Percentiles rank a stretch among this genome's conserved stretches.
phyloP scores from a whole-genome alignment of 2,329 filamentous ascomycete species.

The Pestalotiopsis fici region DNA sequence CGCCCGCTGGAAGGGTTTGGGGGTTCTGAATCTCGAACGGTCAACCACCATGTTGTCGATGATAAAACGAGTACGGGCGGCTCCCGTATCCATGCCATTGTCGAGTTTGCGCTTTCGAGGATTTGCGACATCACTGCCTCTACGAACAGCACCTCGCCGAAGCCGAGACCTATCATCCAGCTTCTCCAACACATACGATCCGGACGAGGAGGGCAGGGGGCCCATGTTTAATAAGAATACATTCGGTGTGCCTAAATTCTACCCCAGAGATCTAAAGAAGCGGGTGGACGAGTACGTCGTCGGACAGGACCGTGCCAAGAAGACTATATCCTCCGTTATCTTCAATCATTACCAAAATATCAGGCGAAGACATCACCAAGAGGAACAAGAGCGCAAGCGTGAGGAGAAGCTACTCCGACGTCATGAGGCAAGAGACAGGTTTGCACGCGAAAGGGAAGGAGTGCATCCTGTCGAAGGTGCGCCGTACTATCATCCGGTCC shows the following conservation, averaged over 20 bases:
- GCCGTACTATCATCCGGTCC: slow-evolving; percentile 29
- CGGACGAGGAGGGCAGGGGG: slow-evolving; percentile 53
- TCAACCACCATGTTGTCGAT: slow-evolving; percentile 22
- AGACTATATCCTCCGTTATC: slow-evolving; percentile 87
- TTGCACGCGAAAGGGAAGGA: slow-evolving; percentile 65
- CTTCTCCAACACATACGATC: slow-evolving; percentile 62
- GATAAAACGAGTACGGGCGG: slow-evolving; percentile 19
- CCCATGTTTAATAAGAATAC: slow-evolving; percentile 60
- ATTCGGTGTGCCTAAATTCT: slow-evolving; percentile 64
- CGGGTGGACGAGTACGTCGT: slow-evolving; percentile 96
- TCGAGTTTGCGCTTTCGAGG: slow-evolving; percentile 8
- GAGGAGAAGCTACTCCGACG: slow-evolving; percentile 68
- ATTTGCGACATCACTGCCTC: slow-evolving; percentile 29
- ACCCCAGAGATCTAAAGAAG: slow-evolving; percentile 75
- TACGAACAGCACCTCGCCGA: slow-evolving; percentile 36
- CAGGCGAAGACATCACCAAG: slow-evolving; percentile 75
- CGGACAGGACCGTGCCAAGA: slow-evolving; percentile 92
- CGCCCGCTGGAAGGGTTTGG: neutral
- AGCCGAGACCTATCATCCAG: slow-evolving; percentile 55
- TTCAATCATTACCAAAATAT: slow-evolving; percentile 96
- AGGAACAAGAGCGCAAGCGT: slow-evolving; percentile 61
- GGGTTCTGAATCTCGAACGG: neutral
- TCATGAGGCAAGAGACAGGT: slow-evolving; percentile 45
- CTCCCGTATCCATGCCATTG: slow-evolving; percentile 12
- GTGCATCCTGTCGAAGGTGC: slow-evolving; percentile 80